Evolutionary conservation across 768 basidiomycete genomes (phyloP).

Genomic region (Psilocybe tampanensis): DNA sequence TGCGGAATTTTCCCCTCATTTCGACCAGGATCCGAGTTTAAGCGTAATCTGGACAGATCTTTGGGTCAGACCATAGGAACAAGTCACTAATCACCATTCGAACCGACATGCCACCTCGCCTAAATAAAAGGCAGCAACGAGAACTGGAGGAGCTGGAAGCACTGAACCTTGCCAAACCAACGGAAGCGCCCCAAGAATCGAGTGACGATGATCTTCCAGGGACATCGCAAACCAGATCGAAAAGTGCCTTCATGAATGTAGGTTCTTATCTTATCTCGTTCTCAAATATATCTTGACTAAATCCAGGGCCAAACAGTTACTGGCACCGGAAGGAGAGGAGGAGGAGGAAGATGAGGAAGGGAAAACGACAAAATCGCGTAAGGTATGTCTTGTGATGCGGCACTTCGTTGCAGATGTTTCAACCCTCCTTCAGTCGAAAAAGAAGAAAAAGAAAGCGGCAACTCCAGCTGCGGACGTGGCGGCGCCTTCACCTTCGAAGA

Average conservation of each 20-base stretch:
- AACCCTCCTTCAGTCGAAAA: slow-evolving; percentile 33
- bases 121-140: slow-evolving; percentile 86
- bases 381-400: slow-evolving; percentile 27
- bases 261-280: slow-evolving; percentile 16
- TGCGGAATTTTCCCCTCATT: no score
- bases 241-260: slow-evolving; percentile 48
- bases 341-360: slow-evolving; percentile 32
- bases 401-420: background rate
- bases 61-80: no score
- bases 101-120: slow-evolving; percentile 75
- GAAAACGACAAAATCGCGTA: slow-evolving; percentile 35
- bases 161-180: slow-evolving; percentile 30
- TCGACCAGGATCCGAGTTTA: no score
- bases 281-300: slow-evolving; percentile 6
- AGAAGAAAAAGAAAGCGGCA: slow-evolving; percentile 41
- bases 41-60: no score
- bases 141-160: slow-evolving; percentile 80
- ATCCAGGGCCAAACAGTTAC: slow-evolving; percentile 35
- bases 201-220: slow-evolving; percentile 36
- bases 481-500: slow-evolving; percentile 1
- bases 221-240: slow-evolving; percentile 16
- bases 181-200: slow-evolving; percentile 26
- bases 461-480: slow-evolving; percentile 5
- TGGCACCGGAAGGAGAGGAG: slow-evolving; percentile 32
- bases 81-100: background rate